phyloP scores from a whole-genome alignment of 1,284 basidiomycete genomes.

The Apiotrichum brassicae region DNA sequence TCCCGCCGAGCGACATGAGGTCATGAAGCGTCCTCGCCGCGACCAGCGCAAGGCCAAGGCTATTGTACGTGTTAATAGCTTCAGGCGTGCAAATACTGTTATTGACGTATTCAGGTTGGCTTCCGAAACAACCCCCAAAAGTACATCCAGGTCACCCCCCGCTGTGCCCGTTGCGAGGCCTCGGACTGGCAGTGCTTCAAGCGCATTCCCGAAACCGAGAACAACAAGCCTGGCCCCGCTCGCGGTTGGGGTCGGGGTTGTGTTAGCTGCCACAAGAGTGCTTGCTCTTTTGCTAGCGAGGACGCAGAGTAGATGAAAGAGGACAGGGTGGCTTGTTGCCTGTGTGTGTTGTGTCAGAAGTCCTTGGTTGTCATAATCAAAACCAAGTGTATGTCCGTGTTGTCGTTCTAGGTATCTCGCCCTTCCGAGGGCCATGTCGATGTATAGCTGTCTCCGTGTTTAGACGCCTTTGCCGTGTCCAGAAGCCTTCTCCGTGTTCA shows the following conservation, averaged over 20 bases:
- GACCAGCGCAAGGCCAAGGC: not conserved
- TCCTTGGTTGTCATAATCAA: too few relatives aligned
- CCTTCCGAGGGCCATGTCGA: too few relatives aligned
- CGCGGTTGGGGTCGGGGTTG: not conserved
- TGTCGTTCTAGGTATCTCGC: too few relatives aligned
- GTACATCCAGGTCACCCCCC: not conserved
- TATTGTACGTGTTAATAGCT: not conserved
- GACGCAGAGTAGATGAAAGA: not conserved
- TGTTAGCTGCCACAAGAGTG: not conserved
- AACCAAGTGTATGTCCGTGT: too few relatives aligned
- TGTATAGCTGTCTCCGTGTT: too few relatives aligned
- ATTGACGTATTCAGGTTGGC: not conserved
- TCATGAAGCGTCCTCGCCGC: not conserved
- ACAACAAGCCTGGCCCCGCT: constrained; percentile 3
- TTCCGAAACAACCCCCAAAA: not conserved
- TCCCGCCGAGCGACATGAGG: not conserved
- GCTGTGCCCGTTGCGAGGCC: not conserved
- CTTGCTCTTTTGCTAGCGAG: not conserved
- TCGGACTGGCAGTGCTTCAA: not conserved
- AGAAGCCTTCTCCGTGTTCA: too few relatives aligned
- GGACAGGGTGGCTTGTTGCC: too few relatives aligned
- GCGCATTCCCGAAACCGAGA: not conserved
- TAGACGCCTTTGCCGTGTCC: too few relatives aligned
- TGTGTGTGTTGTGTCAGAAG: too few relatives aligned
- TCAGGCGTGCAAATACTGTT: not conserved